Evolutionary conservation across 768 basidiomycete genomes (phyloP).

Genomic region (Lactarius indigo): DNA sequence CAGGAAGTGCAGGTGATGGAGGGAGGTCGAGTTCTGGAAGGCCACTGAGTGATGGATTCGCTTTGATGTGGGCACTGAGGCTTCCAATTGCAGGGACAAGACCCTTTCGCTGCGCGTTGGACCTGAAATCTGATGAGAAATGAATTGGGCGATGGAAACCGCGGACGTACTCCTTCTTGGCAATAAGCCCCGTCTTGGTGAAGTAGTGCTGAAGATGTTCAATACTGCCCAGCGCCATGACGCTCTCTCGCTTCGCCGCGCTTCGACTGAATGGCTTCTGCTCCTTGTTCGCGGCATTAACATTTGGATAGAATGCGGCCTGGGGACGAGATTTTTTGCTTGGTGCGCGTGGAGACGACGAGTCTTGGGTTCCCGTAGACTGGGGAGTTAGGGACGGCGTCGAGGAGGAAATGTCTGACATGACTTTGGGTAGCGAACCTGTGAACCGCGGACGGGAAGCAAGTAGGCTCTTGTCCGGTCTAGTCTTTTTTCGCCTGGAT

Average conservation of each 20-base stretch:
- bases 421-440: constrained; percentile 5
- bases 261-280: constrained; percentile 85
- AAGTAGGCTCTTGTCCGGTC: background rate
- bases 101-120: constrained; percentile 48
- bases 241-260: constrained; percentile 90
- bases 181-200: constrained; percentile 77
- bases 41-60: constrained; percentile 40
- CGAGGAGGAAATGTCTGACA: constrained; percentile 38
- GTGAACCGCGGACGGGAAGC: background rate
- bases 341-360: constrained; percentile 34
- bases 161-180: constrained; percentile 63
- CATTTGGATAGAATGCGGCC: constrained; percentile 75
- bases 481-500: background rate
- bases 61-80: constrained; percentile 30
- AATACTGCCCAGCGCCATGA: constrained; percentile 93
- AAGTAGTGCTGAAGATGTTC: constrained; percentile 95
- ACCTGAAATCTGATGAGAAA: constrained; percentile 33
- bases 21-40: constrained; percentile 59
- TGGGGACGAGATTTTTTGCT: constrained; percentile 58
- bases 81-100: constrained; percentile 78
- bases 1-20: constrained; percentile 60
- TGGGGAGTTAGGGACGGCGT: constrained; percentile 61
- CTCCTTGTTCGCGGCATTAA: constrained; percentile 65
- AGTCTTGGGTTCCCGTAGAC: constrained; percentile 47
- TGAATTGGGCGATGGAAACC: background rate